Evolutionary conservation across 805 yeast species (phyloP).

Genomic region (Yamadazyma paraphyllophila): DNA sequence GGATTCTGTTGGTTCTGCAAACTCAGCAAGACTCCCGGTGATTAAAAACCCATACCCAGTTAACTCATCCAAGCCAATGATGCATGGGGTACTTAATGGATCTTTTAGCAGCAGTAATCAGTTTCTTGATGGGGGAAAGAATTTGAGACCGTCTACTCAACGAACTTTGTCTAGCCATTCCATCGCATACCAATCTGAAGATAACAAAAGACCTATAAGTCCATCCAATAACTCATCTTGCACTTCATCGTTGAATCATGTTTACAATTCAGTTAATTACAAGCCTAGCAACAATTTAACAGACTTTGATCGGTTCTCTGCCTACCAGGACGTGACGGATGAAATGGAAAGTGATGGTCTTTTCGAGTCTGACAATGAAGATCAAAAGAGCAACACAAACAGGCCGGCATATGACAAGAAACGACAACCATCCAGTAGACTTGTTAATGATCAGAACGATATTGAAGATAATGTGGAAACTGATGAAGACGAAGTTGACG

Average conservation of each 20-base stretch:
- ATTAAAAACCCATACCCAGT: slow-evolving; percentile 4
- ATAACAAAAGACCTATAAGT: slow-evolving; percentile 5
- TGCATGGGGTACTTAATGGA: slow-evolving; percentile 3
- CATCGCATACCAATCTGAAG: slow-evolving; percentile 3
- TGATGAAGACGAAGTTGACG: slow-evolving; percentile 23
- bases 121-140: slow-evolving; percentile 6
- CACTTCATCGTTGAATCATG: no score
- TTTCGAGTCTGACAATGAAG: slow-evolving; percentile 6
- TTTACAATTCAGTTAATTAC: not conserved
- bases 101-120: slow-evolving; percentile 9
- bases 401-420: not conserved
- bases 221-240: slow-evolving; percentile 8
- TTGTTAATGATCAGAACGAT: no score
- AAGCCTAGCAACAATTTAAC: slow-evolving; percentile 1
- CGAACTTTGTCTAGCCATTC: slow-evolving; percentile 14
- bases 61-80: slow-evolving; percentile 5
- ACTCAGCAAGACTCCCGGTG: not conserved
- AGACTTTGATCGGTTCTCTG: slow-evolving; percentile 8
- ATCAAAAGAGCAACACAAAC: not conserved
- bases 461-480: slow-evolving; percentile 9
- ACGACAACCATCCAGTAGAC: not conserved
- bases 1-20: not conserved
- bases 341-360: slow-evolving; percentile 8
- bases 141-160: slow-evolving; percentile 12
- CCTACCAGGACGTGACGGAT: slow-evolving; percentile 12